phyloP scores from a whole-genome alignment of 2,329 filamentous ascomycete genomes.

The Colletotrichum chlorophyti region DNA sequence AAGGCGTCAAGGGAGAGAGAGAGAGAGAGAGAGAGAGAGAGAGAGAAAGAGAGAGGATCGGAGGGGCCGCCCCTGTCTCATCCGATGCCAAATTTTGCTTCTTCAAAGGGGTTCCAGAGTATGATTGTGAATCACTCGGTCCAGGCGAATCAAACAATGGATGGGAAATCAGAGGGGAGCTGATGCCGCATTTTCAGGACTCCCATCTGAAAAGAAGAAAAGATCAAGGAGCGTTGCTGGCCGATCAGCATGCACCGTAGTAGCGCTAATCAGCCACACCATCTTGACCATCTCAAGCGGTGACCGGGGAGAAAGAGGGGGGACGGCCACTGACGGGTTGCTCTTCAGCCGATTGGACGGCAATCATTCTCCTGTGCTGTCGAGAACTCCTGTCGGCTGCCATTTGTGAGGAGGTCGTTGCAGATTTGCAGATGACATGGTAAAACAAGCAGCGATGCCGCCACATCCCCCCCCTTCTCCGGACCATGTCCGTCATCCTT shows the following conservation, averaged over 20 bases:
- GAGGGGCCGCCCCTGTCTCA: slow-evolving; percentile 11
- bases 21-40: not conserved
- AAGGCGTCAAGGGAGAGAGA: too few species aligned
- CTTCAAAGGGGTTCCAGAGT: not conserved
- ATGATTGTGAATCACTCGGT: too few species aligned
- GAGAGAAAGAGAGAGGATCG: too few species aligned
- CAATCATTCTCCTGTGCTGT: not conserved
- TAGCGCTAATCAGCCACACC: slow-evolving; percentile 18
- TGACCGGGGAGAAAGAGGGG: not conserved
- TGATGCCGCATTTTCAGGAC: too few species aligned
- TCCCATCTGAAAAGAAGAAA: too few species aligned
- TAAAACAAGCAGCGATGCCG: too few species aligned
- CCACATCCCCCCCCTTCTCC: too few species aligned
- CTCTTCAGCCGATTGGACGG: not conserved
- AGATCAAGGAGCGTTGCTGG: slow-evolving; percentile 3
- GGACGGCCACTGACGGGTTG: not conserved
- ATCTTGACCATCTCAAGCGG: not conserved
- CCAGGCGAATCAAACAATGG: not conserved
- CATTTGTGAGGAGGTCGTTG: too few species aligned
- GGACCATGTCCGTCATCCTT: too few species aligned
- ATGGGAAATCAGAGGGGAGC: too few species aligned
- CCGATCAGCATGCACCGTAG: slow-evolving; percentile 10
- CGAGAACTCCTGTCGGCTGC: not conserved
- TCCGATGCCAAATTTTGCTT: not conserved
- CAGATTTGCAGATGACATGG: too few species aligned